These are phyloP conservation scores for Haplosporangium sp. DNA, from an alignment of 371 early-diverging fungal genomes.

Conservation along the genomic window DNA sequence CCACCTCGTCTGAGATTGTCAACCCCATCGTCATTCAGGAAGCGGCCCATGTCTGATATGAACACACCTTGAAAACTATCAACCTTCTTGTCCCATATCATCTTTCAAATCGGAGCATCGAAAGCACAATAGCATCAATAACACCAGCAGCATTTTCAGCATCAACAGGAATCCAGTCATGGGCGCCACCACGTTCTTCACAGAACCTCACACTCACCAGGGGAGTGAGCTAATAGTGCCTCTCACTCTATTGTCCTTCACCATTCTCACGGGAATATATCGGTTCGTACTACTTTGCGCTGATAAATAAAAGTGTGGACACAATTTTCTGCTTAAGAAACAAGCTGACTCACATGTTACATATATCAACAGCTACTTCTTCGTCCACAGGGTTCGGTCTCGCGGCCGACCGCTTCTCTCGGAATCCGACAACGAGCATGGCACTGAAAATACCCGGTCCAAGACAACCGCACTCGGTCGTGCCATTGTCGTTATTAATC, in stretches of 20 bases:
- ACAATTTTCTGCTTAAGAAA: too few species aligned
- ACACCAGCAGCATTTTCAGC: background rate
- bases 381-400: conserved; percentile 33
- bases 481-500: conserved; percentile 23
- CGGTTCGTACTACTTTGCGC: conserved; percentile 16
- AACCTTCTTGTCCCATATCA: too few species aligned
- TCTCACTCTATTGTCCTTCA: conserved; percentile 31
- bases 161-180: background rate
- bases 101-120: too few species aligned
- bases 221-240: conserved; percentile 36
- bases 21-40: background rate
- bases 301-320: too few species aligned
- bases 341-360: background rate
- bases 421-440: conserved; percentile 15
- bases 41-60: too few species aligned
- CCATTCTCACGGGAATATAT: conserved; percentile 32
- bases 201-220: conserved; percentile 2
- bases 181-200: background rate
- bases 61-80: too few species aligned
- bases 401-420: conserved; percentile 39
- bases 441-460: background rate
- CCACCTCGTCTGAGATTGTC: background rate
- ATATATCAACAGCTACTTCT: conserved; percentile 25
- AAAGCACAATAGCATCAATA: background rate
- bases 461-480: conserved; percentile 13